Evolutionary conservation across 139 green algal genomes (phyloP), one percentile per base, ranked within the genome.

Genomic region (Pseudopediastrum boryanum): DNA sequence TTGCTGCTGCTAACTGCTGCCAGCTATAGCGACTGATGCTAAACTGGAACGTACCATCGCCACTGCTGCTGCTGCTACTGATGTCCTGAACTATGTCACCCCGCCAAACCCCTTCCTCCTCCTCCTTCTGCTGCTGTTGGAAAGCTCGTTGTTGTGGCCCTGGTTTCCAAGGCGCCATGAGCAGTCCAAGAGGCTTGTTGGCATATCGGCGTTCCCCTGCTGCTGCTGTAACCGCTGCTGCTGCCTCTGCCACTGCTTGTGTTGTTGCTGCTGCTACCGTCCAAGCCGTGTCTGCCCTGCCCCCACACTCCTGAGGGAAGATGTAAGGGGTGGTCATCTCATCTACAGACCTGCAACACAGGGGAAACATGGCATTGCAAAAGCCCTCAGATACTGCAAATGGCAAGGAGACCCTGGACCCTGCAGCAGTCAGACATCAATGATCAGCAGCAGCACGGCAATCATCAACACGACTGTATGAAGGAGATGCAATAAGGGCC

Each of bases 311-410:
- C 78, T 89, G 83, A 66, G 94, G 95, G 38, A 92, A 93, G 10
- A 98, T 89, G 83, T 99, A 99, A 1, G 94, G 94, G 71, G 84
- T 71, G 58, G 96, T 91, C 79, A 97, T 75, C 0, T 90, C 67
- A 2, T 65, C 16, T 0, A 94, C 80, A 10, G 36, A 2, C 0
- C 61, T 66, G 33, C 29, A 31, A 78, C 42, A 81, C 48, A 58
- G 48, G 48, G 16, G 19, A 19, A 58, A 58, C 16, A 19, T 16
- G 16, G 48, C 48, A 19, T 19, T 16, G 16, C 48, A 19, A 16
- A 58, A 19, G 48, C 48, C 16, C 48, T 16, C 48, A 19, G 16
- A 58, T 58, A 19, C 16, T 16, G 48, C 48, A 19, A 16, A 58
- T 58, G 48, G 16, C 16, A 58, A 58, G 48, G 16, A 58, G 19